Evolutionary conservation across 805 yeast genomes (phyloP).

Genomic region (Yarrowia sp.): DNA sequence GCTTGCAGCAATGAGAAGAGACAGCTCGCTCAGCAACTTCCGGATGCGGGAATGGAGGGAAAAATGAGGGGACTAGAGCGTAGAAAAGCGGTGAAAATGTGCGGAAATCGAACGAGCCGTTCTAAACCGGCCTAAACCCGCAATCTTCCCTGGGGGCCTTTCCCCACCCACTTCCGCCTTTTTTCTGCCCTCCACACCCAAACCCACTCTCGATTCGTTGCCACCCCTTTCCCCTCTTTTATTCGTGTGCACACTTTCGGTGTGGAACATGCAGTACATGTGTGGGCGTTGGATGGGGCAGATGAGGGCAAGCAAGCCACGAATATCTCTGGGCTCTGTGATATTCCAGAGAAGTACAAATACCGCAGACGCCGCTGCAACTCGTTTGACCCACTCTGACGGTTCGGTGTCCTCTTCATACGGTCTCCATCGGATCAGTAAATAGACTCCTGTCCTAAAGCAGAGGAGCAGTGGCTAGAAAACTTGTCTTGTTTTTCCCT

Average conservation of each 20-base stretch:
- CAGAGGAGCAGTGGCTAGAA: neutral
- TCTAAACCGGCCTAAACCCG: neutral
- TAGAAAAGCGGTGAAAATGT: neutral
- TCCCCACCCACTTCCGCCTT: neutral
- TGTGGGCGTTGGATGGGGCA: neutral
- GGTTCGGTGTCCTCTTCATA: no score
- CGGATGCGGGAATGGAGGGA: constrained; percentile 21
- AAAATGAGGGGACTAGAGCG: neutral
- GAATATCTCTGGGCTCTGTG: no score
- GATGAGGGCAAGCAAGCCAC: no score
- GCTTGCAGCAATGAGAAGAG: neutral
- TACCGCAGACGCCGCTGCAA: neutral
- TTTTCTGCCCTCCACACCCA: no score
- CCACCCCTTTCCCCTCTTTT: constrained; percentile 22
- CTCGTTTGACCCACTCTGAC: no score
- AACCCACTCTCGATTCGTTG: no score
- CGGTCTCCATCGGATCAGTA: neutral
- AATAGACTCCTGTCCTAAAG: neutral
- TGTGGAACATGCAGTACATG: constrained; percentile 12
- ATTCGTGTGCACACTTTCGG: neutral
- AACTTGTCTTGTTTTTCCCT: neutral
- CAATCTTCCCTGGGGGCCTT: neutral
- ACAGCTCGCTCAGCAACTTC: constrained; percentile 1
- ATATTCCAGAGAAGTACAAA: neutral
- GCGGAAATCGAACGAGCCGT: no score